phyloP scores from a whole-genome alignment of 2,329 filamentous ascomycete genomes.

The Diatrype stigma region DNA sequence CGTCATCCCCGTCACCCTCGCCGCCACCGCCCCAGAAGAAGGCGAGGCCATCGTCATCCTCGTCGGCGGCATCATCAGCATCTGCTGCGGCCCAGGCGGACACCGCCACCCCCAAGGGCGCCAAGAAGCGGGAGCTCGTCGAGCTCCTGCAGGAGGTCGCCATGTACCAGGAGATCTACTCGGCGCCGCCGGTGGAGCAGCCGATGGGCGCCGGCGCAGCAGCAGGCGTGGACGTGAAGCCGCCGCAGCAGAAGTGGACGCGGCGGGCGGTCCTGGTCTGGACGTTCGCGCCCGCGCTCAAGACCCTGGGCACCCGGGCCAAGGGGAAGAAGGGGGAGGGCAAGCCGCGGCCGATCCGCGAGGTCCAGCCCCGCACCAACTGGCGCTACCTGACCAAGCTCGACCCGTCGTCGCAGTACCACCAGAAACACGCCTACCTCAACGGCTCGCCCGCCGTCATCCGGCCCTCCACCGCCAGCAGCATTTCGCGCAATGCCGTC shows the following conservation, averaged over 20 bases:
- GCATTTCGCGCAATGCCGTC: slow-evolving; percentile 43
- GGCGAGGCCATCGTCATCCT: too few relatives aligned
- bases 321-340: slow-evolving; percentile 38
- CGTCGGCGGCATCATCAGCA: too few relatives aligned
- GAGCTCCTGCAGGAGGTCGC: slow-evolving; percentile 57
- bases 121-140: too few relatives aligned
- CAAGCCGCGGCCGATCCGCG: slow-evolving; percentile 39
- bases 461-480: too few relatives aligned
- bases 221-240: slow-evolving; percentile 10
- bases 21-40: too few relatives aligned
- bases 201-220: slow-evolving; percentile 28
- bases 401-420: slow-evolving; percentile 55
- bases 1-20: too few relatives aligned
- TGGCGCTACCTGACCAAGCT: slow-evolving; percentile 61
- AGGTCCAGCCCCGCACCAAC: slow-evolving; percentile 49
- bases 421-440: slow-evolving; percentile 45
- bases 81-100: too few relatives aligned
- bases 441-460: slow-evolving; percentile 30
- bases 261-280: slow-evolving; percentile 59
- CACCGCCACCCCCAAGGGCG: too few relatives aligned
- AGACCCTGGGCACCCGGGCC: too few relatives aligned
- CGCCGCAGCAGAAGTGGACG: slow-evolving; percentile 42
- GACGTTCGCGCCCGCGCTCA: slow-evolving; percentile 55
- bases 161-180: slow-evolving; percentile 66
- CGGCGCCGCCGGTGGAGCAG: too few relatives aligned